Percentiles rank a stretch among this genome's conserved stretches.
phyloP scores from a whole-genome alignment of 805 yeast genomes.

The Candida pseudofarinosa region DNA sequence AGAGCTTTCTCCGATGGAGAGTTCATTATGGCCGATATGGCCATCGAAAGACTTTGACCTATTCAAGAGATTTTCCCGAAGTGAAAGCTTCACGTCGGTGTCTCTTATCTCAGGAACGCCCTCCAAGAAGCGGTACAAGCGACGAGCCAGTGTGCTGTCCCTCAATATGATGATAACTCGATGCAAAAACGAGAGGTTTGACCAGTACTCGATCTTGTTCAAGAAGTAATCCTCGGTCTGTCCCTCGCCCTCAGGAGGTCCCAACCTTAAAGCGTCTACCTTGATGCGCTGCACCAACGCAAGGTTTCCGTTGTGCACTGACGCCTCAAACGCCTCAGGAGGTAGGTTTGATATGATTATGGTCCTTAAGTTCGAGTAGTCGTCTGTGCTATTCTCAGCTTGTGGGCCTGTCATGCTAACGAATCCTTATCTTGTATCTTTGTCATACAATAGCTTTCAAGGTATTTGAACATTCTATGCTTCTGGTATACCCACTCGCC shows the following conservation, averaged over 20 bases:
- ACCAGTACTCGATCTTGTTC: slow-evolving; percentile 31
- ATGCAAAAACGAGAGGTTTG: slow-evolving; percentile 33
- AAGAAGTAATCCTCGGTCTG: slow-evolving; percentile 19
- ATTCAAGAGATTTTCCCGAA: slow-evolving; percentile 37
- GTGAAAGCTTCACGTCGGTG: slow-evolving; percentile 22
- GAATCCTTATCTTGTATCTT: not conserved
- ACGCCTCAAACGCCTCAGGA: slow-evolving; percentile 26
- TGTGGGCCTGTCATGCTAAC: not conserved
- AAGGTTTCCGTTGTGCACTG: slow-evolving; percentile 6
- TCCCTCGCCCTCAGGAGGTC: slow-evolving; percentile 8
- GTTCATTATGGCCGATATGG: slow-evolving; percentile 12
- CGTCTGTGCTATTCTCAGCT: not conserved
- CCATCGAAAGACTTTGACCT: slow-evolving; percentile 28
- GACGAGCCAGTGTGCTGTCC: slow-evolving; percentile 22
- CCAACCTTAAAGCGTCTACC: slow-evolving; percentile 23
- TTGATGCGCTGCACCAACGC: slow-evolving; percentile 36
- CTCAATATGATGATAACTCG: slow-evolving; percentile 37
- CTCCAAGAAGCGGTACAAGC: slow-evolving; percentile 19
- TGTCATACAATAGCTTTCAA: too few relatives aligned
- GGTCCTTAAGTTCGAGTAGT: slow-evolving; percentile 18
- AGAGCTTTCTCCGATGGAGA: slow-evolving; percentile 18
- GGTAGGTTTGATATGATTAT: slow-evolving; percentile 33
- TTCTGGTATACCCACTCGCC: not conserved
- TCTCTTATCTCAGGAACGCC: slow-evolving; percentile 3
- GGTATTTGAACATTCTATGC: not conserved